These are phyloP conservation scores for Phytophthora multivora DNA, from an alignment of 352 stramenopile species.

Conservation along the genomic window DNA sequence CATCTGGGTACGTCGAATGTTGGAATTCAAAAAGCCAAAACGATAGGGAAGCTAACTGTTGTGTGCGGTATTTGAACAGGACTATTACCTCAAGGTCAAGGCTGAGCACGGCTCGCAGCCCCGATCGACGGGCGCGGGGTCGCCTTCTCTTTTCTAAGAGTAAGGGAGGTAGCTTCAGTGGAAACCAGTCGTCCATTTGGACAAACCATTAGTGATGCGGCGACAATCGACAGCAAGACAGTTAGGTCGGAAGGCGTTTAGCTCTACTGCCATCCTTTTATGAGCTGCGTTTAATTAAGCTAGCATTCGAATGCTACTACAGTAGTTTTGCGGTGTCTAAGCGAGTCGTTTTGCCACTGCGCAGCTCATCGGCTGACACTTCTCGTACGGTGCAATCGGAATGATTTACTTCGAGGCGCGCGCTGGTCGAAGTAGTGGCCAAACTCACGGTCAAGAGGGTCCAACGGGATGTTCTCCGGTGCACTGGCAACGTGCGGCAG, in stretches of 20 bases:
- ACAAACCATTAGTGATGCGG: constrained; percentile 9
- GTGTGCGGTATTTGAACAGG: constrained; percentile 33
- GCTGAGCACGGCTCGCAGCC: constrained; percentile 39
- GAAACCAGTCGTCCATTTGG: neutral
- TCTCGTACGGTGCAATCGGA: constrained; percentile 6
- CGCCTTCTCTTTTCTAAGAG: constrained; percentile 75
- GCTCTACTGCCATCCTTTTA: constrained; percentile 32
- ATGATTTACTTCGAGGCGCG: constrained; percentile 16
- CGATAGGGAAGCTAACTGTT: constrained; percentile 13
- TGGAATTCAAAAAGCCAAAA: neutral
- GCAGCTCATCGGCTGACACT: constrained; percentile 19
- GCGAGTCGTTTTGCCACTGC: neutral
- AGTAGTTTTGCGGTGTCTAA: constrained; percentile 9
- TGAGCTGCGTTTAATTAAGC: constrained; percentile 34
- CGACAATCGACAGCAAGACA: constrained; percentile 18
- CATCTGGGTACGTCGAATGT: constrained; percentile 66
- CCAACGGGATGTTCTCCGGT: constrained; percentile 13
- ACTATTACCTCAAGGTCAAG: constrained; percentile 82
- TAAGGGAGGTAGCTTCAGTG: neutral
- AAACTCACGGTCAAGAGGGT: constrained; percentile 45
- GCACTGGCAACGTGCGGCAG: constrained; percentile 21
- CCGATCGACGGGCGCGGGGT: constrained; percentile 32
- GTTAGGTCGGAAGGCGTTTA: constrained; percentile 26
- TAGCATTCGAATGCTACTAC: constrained; percentile 24
- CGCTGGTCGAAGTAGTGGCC: constrained; percentile 45